Conservation (phyloP, 139 green algal genomes). For the Dunaliella sp. region DNA sequence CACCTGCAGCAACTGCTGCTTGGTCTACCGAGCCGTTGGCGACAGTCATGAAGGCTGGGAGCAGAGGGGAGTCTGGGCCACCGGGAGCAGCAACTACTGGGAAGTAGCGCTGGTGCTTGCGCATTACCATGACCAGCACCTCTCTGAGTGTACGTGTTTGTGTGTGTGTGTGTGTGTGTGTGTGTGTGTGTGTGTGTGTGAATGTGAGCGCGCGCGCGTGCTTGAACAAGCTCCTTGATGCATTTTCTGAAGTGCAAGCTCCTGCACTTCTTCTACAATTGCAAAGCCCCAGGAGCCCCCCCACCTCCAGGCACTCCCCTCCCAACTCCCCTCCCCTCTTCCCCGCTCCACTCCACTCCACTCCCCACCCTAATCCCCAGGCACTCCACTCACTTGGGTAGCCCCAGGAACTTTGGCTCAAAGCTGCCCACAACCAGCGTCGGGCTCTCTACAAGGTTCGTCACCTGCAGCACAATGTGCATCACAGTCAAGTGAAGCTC, state of each 20-base stretch:
- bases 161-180: no score
- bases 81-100: slow-evolving; percentile 66
- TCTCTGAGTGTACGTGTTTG: slow-evolving; percentile 67
- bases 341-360: no score
- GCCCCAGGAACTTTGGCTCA: slow-evolving; percentile 75
- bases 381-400: slow-evolving; percentile 81
- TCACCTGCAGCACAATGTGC: slow-evolving; percentile 73
- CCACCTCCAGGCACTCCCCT: no score
- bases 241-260: no score
- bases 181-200: no score
- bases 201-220: no score
- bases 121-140: slow-evolving; percentile 97
- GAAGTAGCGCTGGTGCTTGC: slow-evolving; percentile 99
- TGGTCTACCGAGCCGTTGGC: slow-evolving; percentile 89
- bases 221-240: no score
- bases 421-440: slow-evolving; percentile 82
- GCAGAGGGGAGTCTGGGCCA: slow-evolving; percentile 42
- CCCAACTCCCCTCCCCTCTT: no score
- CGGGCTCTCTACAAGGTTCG: slow-evolving; percentile 89
- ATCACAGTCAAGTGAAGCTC: no score
- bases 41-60: slow-evolving; percentile 91
- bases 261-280: no score
- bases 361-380: no score
- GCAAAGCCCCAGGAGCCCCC: no score
- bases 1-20: neutral